Base-by-base conservation (phyloP, 768 basidiomycete species). In the Russula earlei region DNA sequence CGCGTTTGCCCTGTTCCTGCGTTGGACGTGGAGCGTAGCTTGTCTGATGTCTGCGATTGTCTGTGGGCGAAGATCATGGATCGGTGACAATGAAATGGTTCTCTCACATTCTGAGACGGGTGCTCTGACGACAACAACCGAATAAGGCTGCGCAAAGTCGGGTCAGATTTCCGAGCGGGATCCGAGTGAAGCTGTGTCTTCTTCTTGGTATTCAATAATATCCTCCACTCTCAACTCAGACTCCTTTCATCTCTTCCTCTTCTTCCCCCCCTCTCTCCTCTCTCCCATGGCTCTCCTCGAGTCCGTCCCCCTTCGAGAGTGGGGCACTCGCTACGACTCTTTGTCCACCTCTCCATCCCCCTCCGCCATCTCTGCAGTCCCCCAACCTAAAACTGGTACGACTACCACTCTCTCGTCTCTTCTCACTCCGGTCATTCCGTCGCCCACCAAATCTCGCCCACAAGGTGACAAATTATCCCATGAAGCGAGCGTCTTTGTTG, bases 401-500 rank as follows among this genome's bases (percentile, higher is more conserved):
- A 47, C 61, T 53, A 45, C 50, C 19, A 49, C 61, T 46, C 43
- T 40, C 10, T 40, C 67, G 40, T 62, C 58, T 55, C 46, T 56
- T 53, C 22, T 63, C 24, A 67, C 69, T 55, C 46, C 63, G 31
- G 51, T 54, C 34, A 53, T 54, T 44, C 65, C 64, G 49, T 68
- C 66, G 8, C 47, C 53, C 40, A 38, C 58, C 2, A 55, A 56
- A 25, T 44, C 27, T 44, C 33, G 22, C 38, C 41, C 47, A 10
- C 63, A 58, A 41, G 34, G 40, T 10, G 68, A 82, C 43, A 80
- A 74, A 64, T 73, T 78, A 65, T 77, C 80, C 53, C 85, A 88
- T 66, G 84, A 90, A 61, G 82, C 87, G 38, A 89, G 86, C 64
- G 77, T 91, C 63, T 91, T 91, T 68, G 83, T 91, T 57, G 89